Percentiles rank a stretch among this genome's conserved stretches.
These are phyloP conservation scores for Cytospora paraplurivora DNA, from an alignment of 2,329 filamentous ascomycete genomes.

Conservation along the genomic window DNA sequence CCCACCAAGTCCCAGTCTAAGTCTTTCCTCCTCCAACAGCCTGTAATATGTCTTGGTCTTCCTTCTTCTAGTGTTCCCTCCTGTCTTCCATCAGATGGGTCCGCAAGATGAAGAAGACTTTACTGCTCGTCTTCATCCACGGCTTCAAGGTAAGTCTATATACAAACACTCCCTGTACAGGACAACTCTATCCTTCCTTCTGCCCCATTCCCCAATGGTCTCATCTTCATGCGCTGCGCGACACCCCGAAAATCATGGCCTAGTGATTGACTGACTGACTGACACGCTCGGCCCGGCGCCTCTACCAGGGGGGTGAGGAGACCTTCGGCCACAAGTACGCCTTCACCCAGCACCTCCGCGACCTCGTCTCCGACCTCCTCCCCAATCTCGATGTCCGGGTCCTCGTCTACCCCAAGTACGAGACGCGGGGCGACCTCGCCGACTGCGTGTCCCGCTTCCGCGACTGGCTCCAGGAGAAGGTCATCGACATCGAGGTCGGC, in stretches of 20 bases:
- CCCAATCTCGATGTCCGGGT: constrained; percentile 69
- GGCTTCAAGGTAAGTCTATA: constrained; percentile 70
- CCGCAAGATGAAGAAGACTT: constrained; percentile 70
- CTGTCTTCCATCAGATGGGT: constrained; percentile 35
- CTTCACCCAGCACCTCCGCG: constrained; percentile 73
- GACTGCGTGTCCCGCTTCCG: constrained; percentile 73
- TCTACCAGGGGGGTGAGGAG: constrained; percentile 67
- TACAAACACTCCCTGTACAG: background rate
- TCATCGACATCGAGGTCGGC: constrained; percentile 91
- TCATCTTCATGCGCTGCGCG: too few species aligned
- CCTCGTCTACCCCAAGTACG: constrained; percentile 77
- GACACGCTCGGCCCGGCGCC: background rate
- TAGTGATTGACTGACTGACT: background rate
- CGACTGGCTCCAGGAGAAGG: constrained; percentile 84
- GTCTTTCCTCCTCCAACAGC: background rate
- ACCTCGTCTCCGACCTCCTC: constrained; percentile 64
- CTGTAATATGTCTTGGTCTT: background rate
- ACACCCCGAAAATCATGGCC: background rate
- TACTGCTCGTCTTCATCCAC: constrained; percentile 82
- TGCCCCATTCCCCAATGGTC: constrained; percentile 1
- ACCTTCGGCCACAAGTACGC: constrained; percentile 68
- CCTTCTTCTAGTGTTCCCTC: background rate
- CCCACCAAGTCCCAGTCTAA: background rate
- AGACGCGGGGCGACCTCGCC: constrained; percentile 76
- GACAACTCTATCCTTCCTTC: background rate